Percentiles rank a stretch among this genome's conserved stretches.
Conservation (phyloP, 2,329 filamentous ascomycete genomes). For the Fusarium agapanthi region DNA sequence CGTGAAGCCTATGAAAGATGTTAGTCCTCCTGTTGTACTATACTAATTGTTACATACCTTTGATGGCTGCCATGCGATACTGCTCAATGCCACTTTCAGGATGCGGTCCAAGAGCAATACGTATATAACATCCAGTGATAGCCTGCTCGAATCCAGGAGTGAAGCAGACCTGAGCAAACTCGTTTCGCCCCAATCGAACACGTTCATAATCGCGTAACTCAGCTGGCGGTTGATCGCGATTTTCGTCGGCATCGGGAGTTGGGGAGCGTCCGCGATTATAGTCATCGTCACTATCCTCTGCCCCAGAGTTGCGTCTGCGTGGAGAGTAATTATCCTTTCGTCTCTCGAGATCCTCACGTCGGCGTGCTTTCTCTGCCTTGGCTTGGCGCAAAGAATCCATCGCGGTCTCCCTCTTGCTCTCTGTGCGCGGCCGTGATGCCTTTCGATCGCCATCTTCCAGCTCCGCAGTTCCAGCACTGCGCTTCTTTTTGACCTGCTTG, state of each 20-base stretch:
- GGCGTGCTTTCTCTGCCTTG: constrained; percentile 66
- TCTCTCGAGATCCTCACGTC: constrained; percentile 64
- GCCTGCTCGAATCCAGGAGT: constrained; percentile 87
- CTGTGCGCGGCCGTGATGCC: constrained; percentile 74
- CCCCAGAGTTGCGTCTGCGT: constrained; percentile 49
- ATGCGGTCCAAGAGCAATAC: constrained; percentile 84
- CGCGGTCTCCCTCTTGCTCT: constrained; percentile 59
- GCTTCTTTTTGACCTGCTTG: constrained; percentile 66
- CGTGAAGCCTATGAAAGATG: constrained; percentile 69
- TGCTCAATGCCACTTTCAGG: constrained; percentile 75
- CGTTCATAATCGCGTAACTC: constrained; percentile 85
- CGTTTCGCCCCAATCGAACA: constrained; percentile 81
- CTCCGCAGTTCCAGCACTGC: constrained; percentile 82
- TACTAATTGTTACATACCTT: constrained; percentile 62
- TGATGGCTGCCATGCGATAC: constrained; percentile 90
- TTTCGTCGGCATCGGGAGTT: constrained; percentile 69
- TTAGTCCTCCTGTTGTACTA: constrained; percentile 30
- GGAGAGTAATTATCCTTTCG: constrained; percentile 62
- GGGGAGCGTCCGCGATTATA: constrained; percentile 69
- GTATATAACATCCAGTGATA: constrained; percentile 84
- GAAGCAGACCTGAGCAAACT: constrained; percentile 92
- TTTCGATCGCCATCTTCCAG: constrained; percentile 80
- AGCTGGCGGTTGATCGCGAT: constrained; percentile 75
- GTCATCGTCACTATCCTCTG: constrained; percentile 80
- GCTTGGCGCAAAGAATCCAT: constrained; percentile 75